These are phyloP conservation scores for Solanum aculeatissimum DNA, from an alignment of 305 asterid genomes.

Conservation along the genomic window DNA sequence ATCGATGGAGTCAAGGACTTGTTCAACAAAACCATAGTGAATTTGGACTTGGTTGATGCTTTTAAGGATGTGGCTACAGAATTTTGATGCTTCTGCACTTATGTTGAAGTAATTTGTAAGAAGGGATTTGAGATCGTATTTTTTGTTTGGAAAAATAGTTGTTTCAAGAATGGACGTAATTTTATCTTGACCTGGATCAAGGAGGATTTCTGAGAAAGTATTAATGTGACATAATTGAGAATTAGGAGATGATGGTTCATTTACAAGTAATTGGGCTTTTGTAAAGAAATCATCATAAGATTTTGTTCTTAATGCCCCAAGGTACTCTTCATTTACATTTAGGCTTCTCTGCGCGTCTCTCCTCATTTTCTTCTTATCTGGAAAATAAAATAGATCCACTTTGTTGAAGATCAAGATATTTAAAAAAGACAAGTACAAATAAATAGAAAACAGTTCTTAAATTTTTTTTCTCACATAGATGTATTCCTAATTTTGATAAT, in stretches of 20 bases:
- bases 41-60: constrained; percentile 34
- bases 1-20: constrained; percentile 19
- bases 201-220: constrained; percentile 30
- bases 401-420: neutral
- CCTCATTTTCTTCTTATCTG: constrained; percentile 27
- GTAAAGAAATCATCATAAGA: constrained; percentile 56
- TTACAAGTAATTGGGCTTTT: constrained; percentile 40
- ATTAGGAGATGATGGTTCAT: constrained; percentile 12
- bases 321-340: constrained; percentile 61
- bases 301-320: constrained; percentile 58
- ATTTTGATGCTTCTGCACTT: constrained; percentile 62
- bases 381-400: neutral
- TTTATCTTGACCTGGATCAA: constrained; percentile 57
- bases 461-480: neutral
- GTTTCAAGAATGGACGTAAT: constrained; percentile 44
- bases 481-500: too few species aligned
- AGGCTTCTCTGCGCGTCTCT: constrained; percentile 15
- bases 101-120: constrained; percentile 40
- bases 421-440: neutral
- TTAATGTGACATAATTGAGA: neutral
- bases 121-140: constrained; percentile 42
- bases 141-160: constrained; percentile 6
- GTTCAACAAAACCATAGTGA: constrained; percentile 18
- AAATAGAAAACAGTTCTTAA: neutral
- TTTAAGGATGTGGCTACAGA: constrained; percentile 51